These are phyloP conservation scores for button mushroom (Agaricus bisporus) DNA, from an alignment of 768 basidiomycete genomes.

Conservation along the genomic window DNA sequence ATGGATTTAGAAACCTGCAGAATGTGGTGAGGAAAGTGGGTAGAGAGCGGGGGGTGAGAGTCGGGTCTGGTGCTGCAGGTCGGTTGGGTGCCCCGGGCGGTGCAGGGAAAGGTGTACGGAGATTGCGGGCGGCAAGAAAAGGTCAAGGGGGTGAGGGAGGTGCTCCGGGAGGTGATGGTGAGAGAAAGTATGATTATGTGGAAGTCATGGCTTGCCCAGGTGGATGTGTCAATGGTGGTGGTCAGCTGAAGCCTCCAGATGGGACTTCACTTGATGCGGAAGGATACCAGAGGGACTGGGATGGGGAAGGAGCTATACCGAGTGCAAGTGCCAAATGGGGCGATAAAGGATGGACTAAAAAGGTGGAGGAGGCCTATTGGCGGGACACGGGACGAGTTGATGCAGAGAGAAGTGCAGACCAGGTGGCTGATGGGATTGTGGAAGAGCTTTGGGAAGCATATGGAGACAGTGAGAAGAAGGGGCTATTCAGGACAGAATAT, in stretches of 20 bases:
- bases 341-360: conserved; percentile 74
- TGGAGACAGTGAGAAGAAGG: conserved; percentile 32
- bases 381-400: conserved; percentile 17
- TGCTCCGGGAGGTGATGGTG: conserved; percentile 15
- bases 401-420: conserved; percentile 19
- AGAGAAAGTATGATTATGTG: conserved; percentile 74
- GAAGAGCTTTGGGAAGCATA: conserved; percentile 24
- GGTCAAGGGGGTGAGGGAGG: conserved; percentile 24
- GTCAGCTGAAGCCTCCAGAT: conserved; percentile 55
- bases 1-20: conserved; percentile 95
- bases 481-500: conserved; percentile 72
- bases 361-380: conserved; percentile 86
- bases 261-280: conserved; percentile 40
- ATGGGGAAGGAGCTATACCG: conserved; percentile 43
- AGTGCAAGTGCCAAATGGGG: conserved; percentile 67
- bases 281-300: conserved; percentile 61
- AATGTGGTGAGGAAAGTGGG: conserved; percentile 93
- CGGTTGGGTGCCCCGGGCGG: conserved; percentile 19
- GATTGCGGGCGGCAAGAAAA: conserved; percentile 18
- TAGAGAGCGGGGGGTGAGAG: conserved; percentile 71
- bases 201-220: conserved; percentile 99
- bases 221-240: conserved; percentile 97
- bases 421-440: conserved; percentile 14
- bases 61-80: conserved; percentile 41
- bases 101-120: conserved; percentile 14